Base-by-base conservation (phyloP, 129 eudicot genomes). In the Glebionis coronaria region DNA sequence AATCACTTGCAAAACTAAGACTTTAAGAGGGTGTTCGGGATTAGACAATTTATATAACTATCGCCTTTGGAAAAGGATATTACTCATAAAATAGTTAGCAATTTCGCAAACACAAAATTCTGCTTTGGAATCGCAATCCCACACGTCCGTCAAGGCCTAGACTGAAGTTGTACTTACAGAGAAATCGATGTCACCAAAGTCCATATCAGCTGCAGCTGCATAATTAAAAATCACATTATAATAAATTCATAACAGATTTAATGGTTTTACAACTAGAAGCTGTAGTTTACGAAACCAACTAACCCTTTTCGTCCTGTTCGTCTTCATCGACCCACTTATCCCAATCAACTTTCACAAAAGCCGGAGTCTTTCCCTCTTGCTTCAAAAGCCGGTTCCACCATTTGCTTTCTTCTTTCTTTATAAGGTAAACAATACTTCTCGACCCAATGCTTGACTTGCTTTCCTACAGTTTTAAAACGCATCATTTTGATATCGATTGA, bases 301-400 rank as follows among this genome's bases (percentile, higher is more conserved):
- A 45, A 79, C 83, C 51, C 61, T 78, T 67, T 61, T 79, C 83
- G 2, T 85, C 92, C 35, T 82, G 75, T 20, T 85, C 96, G 67
- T 89, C 94, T 83, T 89, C 96, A 68, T 89, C 96, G 10, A 85
- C 90, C 96, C 96, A 89, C 79, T 85, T 89, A 42, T 89, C 87
- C 96, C 96, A 89, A 76, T 89, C 96, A 55, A 78, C 90, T 75
- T 90, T 89, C 67, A 89, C 51, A 61, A 86, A 90, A 3, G 40
- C 29, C 0, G 94, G 97, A 15, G 88, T 75, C 68, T 79, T 90
- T n/a, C 88, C 97, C 40, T 79, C 94, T 66, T 83, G 77, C 77
- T 86, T 83, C 56, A 90, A 58, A 64, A 85, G 79, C 72, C 94
- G 81, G 68, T 73, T 77, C 97, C 97, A 90, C 94, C 97, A 90